A percentile compares a stretch with the other conserved stretches of the same genome.
These are phyloP conservation scores for Carallia brachiata DNA, from an alignment of 345 rosid genomes.

Conservation along the genomic window DNA sequence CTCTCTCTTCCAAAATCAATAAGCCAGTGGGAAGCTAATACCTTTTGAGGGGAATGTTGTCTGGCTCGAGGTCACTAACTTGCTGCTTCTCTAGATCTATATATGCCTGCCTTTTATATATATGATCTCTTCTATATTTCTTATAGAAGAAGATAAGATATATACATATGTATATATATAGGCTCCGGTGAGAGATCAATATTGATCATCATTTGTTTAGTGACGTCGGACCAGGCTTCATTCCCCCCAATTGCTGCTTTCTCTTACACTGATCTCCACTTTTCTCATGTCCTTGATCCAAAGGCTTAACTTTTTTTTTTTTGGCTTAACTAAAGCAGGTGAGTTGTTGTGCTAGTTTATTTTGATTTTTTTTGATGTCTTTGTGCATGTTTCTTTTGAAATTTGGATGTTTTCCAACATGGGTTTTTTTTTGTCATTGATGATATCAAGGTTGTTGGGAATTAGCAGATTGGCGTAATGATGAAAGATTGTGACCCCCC, in stretches of 20 bases:
- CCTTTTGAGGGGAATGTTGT: constrained; percentile 92
- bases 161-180: not conserved
- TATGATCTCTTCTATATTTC: not conserved
- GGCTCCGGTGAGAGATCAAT: not conserved
- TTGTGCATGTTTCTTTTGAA: not conserved
- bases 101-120: not conserved
- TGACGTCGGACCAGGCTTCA: constrained; percentile 98
- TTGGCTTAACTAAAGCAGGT: not conserved
- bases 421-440: constrained; percentile 16
- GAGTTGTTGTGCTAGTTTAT: not conserved
- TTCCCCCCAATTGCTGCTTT: constrained; percentile 75
- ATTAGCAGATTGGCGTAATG: constrained; percentile 65
- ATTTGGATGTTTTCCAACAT: constrained; percentile 5
- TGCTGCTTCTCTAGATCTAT: constrained; percentile 5
- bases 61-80: constrained; percentile 84
- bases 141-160: no score
- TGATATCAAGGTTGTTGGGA: constrained; percentile 23
- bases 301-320: no score
- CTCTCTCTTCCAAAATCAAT: not conserved
- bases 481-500: constrained; percentile 50
- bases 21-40: constrained; percentile 31
- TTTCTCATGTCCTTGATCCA: not conserved
- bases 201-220: constrained; percentile 9
- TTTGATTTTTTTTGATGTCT: not conserved
- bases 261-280: not conserved